Evolutionary conservation across 1,284 basidiomycete species (phyloP).

Genomic region (Polyporus tsugae): DNA sequence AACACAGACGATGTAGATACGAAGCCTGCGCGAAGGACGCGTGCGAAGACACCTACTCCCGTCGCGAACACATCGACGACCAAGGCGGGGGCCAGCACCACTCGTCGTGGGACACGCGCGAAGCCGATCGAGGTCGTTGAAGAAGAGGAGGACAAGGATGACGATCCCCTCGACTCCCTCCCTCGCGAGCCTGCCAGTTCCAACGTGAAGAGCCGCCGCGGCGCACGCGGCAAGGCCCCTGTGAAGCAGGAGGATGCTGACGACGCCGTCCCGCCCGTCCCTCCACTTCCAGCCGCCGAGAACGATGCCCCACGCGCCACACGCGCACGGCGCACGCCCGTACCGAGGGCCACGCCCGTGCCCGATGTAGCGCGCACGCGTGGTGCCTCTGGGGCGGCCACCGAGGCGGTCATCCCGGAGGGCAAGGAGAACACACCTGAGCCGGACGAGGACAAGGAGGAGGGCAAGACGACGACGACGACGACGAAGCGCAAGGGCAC

Average conservation of each 20-base stretch:
- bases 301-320: slow-evolving; percentile 20
- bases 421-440: slow-evolving; percentile 54
- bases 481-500: slow-evolving; percentile 24
- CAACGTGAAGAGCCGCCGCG: slow-evolving; percentile 32
- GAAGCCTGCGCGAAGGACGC: slow-evolving; percentile 33
- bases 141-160: slow-evolving; percentile 30
- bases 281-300: not conserved
- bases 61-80: slow-evolving; percentile 15
- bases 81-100: slow-evolving; percentile 20
- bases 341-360: slow-evolving; percentile 27
- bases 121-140: slow-evolving; percentile 29
- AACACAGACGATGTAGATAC: slow-evolving; percentile 21
- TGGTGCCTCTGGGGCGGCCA: slow-evolving; percentile 15
- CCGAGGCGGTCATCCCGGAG: slow-evolving; percentile 29
- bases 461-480: slow-evolving; percentile 21
- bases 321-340: slow-evolving; percentile 28
- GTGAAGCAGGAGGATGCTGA: slow-evolving; percentile 40
- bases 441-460: slow-evolving; percentile 34
- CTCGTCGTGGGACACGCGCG: slow-evolving; percentile 30
- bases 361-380: slow-evolving; percentile 27
- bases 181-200: slow-evolving; percentile 23
- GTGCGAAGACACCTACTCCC: slow-evolving; percentile 35
- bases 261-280: slow-evolving; percentile 16
- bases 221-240: slow-evolving; percentile 35
- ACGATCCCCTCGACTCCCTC: slow-evolving; percentile 35